These are phyloP conservation scores for Backusella mclennaniae DNA, from an alignment of 192 early-diverging fungal genomes.

Conservation along the genomic window DNA sequence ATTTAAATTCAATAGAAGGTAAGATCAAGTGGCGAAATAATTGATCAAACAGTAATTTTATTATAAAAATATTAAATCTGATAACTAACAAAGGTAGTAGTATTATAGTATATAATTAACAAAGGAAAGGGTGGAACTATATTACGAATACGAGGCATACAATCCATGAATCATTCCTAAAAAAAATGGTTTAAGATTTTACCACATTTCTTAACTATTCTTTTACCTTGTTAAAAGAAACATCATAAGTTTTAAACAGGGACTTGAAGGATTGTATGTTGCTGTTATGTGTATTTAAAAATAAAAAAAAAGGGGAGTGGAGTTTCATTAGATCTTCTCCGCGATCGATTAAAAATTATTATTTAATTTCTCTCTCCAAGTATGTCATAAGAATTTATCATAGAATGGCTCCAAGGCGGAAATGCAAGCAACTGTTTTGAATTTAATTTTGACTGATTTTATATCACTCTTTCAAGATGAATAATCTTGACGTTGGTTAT, in stretches of 20 bases:
- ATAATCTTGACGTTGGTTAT: background rate
- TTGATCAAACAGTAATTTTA: background rate
- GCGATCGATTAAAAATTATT: background rate
- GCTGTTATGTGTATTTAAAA: background rate
- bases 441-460: background rate
- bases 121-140: background rate
- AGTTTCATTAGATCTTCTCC: background rate
- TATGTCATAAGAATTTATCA: background rate
- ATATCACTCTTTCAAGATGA: background rate
- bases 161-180: background rate
- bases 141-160: background rate
- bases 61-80: background rate
- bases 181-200: background rate
- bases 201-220: background rate
- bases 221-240: background rate
- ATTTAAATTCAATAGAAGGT: background rate
- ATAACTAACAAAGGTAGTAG: background rate
- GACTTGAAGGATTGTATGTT: background rate
- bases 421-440: background rate
- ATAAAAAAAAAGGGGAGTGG: background rate
- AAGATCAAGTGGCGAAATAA: background rate
- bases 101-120: background rate
- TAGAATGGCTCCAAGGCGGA: background rate
- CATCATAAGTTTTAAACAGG: background rate
- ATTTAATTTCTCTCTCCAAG: background rate